Evolutionary conservation across 1,284 basidiomycete genomes (phyloP).

Genomic region (Kwoniella shivajii): DNA sequence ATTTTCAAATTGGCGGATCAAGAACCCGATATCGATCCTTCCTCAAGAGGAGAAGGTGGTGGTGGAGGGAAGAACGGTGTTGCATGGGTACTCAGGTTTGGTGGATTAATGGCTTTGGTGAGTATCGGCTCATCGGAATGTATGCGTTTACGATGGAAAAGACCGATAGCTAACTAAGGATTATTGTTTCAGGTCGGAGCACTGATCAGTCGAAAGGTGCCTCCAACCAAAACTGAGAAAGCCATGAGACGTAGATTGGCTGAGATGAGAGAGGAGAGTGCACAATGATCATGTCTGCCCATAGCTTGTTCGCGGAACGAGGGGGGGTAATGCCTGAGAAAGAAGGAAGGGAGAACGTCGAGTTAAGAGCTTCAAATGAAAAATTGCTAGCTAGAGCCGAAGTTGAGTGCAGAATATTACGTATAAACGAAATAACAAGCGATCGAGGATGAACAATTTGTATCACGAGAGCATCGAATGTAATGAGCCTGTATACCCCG

Average conservation of each 20-base stretch:
- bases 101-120: slow-evolving; percentile 77
- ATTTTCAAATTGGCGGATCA: slow-evolving; percentile 82
- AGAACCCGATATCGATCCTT: slow-evolving; percentile 37
- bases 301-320: too few species aligned
- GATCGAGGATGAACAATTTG: too few species aligned
- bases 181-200: slow-evolving; percentile 61
- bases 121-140: slow-evolving; percentile 23
- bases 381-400: too few species aligned
- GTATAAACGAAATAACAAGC: too few species aligned
- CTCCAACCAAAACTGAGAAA: slow-evolving; percentile 84
- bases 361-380: too few species aligned
- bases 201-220: slow-evolving; percentile 71
- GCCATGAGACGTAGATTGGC: slow-evolving; percentile 78
- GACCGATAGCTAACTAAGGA: background rate
- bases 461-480: too few species aligned
- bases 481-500: too few species aligned
- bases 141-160: background rate
- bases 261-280: slow-evolving; percentile 66
- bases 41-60: slow-evolving; percentile 57
- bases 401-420: too few species aligned
- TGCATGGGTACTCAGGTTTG: slow-evolving; percentile 90
- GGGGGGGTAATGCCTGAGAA: too few species aligned
- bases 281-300: slow-evolving; percentile 33
- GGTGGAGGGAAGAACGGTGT: slow-evolving; percentile 79
- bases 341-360: too few species aligned